These are phyloP conservation scores for Zizania latifolia DNA, from an alignment of 176 grass and related monocot species.

Conservation along the genomic window DNA sequence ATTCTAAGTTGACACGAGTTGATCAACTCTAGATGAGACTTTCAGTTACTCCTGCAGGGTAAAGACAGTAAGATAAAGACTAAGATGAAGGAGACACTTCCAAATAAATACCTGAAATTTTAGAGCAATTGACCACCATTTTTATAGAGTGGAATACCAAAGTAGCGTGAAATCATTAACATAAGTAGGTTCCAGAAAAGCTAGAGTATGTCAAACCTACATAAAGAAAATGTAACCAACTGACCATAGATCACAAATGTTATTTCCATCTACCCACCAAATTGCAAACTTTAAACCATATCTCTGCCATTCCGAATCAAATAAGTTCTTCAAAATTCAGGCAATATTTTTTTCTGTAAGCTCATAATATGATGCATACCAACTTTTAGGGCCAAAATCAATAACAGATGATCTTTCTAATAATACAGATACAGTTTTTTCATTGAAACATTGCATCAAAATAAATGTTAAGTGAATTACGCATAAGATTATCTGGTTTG, in stretches of 20 bases:
- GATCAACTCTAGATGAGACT: background rate
- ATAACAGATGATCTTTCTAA: background rate
- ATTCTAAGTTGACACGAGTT: background rate
- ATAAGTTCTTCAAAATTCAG: background rate
- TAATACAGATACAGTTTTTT: background rate
- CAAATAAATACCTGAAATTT: constrained; percentile 9
- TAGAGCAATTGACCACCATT: background rate
- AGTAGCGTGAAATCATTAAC: background rate
- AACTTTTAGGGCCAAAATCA: background rate
- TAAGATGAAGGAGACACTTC: background rate
- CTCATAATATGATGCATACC: background rate
- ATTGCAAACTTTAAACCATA: background rate
- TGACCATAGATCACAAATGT: background rate
- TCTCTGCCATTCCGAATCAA: background rate
- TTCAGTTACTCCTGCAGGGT: background rate
- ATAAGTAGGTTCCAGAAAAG: background rate
- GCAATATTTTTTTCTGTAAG: background rate
- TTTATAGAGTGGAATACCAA: background rate
- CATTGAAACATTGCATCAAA: background rate
- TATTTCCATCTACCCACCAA: background rate
- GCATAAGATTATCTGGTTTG: background rate
- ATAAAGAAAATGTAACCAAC: background rate
- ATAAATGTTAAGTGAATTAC: background rate
- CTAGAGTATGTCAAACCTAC: background rate
- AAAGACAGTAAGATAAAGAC: background rate